Percentiles rank a stretch among this genome's conserved stretches.
Conservation (phyloP, 1,284 basidiomycete species). For the Tremellales sp. region DNA sequence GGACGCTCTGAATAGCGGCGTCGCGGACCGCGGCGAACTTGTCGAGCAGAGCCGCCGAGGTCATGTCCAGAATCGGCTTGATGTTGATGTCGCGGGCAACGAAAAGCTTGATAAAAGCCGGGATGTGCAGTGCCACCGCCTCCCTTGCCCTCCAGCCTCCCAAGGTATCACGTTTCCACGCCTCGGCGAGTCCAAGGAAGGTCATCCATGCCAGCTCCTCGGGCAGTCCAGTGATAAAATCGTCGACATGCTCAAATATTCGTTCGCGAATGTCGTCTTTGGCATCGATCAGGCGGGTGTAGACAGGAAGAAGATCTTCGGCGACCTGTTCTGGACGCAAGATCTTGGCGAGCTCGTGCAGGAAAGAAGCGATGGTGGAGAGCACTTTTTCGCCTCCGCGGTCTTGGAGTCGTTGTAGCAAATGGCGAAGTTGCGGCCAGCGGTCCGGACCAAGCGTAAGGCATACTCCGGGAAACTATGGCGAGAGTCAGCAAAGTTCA, state of each 20-base stretch:
- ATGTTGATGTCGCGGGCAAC: not conserved
- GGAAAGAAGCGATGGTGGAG: conserved; percentile 61
- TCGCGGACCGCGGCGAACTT: conserved; percentile 78
- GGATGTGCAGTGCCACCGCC: conserved; percentile 59
- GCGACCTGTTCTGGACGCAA: conserved; percentile 67
- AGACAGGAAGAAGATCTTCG: conserved; percentile 69
- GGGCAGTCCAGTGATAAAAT: conserved; percentile 59
- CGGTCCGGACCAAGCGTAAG: conserved; percentile 71
- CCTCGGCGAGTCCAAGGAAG: conserved; percentile 55
- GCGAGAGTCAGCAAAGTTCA: not conserved
- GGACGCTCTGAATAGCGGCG: conserved; percentile 63
- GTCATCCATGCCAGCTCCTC: conserved; percentile 55
- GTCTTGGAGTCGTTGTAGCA: conserved; percentile 60
- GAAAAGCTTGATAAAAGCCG: conserved; percentile 48
- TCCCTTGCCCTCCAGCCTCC: conserved; percentile 83
- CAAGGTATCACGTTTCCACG: conserved; percentile 62
- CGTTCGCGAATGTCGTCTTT: conserved; percentile 65
- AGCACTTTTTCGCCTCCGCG: conserved; percentile 55
- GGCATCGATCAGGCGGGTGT: conserved; percentile 60
- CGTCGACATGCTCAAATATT: conserved; percentile 58
- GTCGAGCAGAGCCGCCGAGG: conserved; percentile 69
- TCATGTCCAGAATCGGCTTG: conserved; percentile 49
- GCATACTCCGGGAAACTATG: conserved; percentile 77
- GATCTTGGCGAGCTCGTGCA: conserved; percentile 86
- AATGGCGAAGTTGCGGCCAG: conserved; percentile 71